These are phyloP conservation scores for Cyclostephanos tholiformis DNA, from an alignment of 108 stramenopile species.

Conservation along the genomic window DNA sequence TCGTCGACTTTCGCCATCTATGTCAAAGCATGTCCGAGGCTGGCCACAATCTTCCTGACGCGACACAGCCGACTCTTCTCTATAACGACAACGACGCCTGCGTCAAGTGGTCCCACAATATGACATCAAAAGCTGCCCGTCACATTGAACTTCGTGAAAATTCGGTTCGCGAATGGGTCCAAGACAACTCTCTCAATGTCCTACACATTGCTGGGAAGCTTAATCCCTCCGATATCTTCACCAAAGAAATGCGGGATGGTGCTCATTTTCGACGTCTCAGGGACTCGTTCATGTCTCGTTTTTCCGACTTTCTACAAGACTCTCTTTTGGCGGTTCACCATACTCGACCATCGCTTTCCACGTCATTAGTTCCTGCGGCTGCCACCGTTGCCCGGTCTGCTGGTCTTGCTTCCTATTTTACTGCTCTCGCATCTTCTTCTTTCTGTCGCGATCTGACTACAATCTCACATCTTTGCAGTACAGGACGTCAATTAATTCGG, in stretches of 20 bases:
- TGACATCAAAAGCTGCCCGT: too few relatives aligned
- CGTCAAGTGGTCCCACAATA: slow-evolving; percentile 10
- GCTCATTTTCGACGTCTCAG: not conserved
- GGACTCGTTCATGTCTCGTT: not conserved
- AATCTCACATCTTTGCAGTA: too few relatives aligned
- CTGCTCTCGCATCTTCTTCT: too few relatives aligned
- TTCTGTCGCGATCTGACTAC: too few relatives aligned
- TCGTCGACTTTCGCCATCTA: slow-evolving; percentile 4
- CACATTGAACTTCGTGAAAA: too few relatives aligned
- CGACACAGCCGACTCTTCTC: not conserved
- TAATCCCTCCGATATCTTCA: not conserved
- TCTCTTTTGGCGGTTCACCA: too few relatives aligned
- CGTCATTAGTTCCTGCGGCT: not conserved
- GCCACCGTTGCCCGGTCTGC: not conserved
- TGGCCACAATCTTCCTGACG: not conserved
- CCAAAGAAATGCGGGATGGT: too few relatives aligned
- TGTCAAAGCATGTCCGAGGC: not conserved
- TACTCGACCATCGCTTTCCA: too few relatives aligned
- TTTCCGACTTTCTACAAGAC: too few relatives aligned
- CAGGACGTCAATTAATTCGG: too few relatives aligned
- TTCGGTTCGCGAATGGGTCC: too few relatives aligned
- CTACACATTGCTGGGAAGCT: slow-evolving; percentile 15
- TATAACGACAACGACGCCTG: slow-evolving; percentile 30
- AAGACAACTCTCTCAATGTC: not conserved
- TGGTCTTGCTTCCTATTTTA: too few relatives aligned